phyloP scores from a whole-genome alignment of 83 land plant species.

The Picea mariana region DNA sequence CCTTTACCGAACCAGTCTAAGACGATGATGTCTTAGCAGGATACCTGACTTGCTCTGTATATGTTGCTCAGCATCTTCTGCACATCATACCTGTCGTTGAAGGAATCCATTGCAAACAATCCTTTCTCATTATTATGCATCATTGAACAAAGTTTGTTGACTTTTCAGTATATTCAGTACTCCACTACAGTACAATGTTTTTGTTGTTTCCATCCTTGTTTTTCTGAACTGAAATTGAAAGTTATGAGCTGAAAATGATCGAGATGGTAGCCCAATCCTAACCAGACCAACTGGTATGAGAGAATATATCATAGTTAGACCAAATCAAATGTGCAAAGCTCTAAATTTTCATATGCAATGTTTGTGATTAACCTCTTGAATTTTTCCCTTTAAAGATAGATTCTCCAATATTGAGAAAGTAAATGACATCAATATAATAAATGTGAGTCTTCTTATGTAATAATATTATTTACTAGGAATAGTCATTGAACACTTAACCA shows the following conservation, averaged over 20 bases:
- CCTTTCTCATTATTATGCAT: too few species aligned
- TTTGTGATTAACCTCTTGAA: not conserved
- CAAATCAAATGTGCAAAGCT: not conserved
- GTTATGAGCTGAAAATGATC: not conserved
- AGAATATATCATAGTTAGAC: not conserved
- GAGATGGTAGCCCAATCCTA: not conserved
- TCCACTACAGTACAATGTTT: too few species aligned
- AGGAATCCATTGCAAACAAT: too few species aligned
- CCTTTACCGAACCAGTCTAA: too few species aligned
- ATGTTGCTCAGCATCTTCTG: too few species aligned
- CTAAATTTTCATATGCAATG: not conserved
- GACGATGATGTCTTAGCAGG: too few species aligned
- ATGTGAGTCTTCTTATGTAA: not conserved
- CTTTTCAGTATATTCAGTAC: too few species aligned
- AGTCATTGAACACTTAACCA: not conserved
- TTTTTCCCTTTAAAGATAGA: not conserved
- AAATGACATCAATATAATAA: not conserved
- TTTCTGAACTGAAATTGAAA: too few species aligned
- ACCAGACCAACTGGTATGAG: not conserved
- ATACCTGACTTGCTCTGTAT: too few species aligned
- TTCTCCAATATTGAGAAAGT: conserved; percentile 1
- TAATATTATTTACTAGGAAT: not conserved
- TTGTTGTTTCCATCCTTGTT: too few species aligned
- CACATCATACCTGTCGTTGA: too few species aligned
- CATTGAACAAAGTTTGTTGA: too few species aligned